Conservation (phyloP, 176 grass and related monocot genomes). For the Areca catechu region DNA sequence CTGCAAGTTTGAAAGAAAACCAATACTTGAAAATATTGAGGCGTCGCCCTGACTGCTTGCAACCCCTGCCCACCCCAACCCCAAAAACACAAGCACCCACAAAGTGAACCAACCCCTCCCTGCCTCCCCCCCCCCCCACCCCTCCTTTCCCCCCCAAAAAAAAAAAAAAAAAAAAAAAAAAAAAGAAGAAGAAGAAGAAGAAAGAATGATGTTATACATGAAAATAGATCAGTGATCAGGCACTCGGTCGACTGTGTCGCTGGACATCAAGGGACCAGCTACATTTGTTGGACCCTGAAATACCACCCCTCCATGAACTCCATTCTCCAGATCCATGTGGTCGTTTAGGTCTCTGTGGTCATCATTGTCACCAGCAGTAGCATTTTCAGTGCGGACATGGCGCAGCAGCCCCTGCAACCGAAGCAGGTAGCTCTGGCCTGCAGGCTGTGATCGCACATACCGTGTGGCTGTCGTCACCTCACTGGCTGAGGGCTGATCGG, state of each 20-base stretch:
- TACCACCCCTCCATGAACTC: slow-evolving; percentile 7
- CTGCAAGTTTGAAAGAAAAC: too few relatives aligned
- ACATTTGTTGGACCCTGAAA: slow-evolving; percentile 14
- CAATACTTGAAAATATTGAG: too few relatives aligned
- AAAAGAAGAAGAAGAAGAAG: too few relatives aligned
- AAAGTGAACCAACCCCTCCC: too few relatives aligned
- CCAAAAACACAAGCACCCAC: too few relatives aligned
- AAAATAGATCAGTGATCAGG: slow-evolving; percentile 27
- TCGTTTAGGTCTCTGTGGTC: neutral
- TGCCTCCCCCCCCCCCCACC: too few relatives aligned
- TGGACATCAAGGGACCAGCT: slow-evolving; percentile 22
- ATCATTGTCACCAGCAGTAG: neutral
- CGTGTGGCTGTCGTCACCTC: slow-evolving; percentile 37
- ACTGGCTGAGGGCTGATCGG: slow-evolving; percentile 34
- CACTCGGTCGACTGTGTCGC: slow-evolving; percentile 29
- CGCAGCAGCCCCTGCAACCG: slow-evolving; percentile 53
- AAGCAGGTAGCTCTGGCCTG: slow-evolving; percentile 47
- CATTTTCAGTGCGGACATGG: slow-evolving; percentile 20
- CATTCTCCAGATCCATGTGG: slow-evolving; percentile 16
- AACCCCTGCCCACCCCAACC: too few relatives aligned
- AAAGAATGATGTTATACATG: too few relatives aligned
- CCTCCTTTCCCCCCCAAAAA: too few relatives aligned
- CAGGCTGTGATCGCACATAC: slow-evolving; percentile 36
- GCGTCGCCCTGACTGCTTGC: too few relatives aligned
- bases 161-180: too few relatives aligned